Conservation (phyloP, 1,284 basidiomycete genomes). For the Ceratobasidium theobromae region DNA sequence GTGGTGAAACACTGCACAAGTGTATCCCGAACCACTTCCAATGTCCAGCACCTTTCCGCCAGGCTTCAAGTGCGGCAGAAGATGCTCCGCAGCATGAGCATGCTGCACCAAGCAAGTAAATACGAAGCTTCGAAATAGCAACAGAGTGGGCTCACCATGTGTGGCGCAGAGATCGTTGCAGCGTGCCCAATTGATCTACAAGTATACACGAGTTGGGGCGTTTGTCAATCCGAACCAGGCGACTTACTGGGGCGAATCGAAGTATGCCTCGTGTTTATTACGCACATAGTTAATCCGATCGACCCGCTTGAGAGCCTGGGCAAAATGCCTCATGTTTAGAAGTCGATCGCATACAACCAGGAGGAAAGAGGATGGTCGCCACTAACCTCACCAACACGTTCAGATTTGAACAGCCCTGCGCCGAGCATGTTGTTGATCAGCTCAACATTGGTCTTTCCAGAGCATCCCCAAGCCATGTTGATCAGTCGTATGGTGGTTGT, state of each 20-base stretch:
- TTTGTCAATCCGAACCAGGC: constrained; percentile 5
- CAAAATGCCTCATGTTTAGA: constrained; percentile 5
- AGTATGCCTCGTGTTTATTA: constrained; percentile 59
- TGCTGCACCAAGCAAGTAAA: constrained; percentile 53
- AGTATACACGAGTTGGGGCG: not conserved
- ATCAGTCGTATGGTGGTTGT: not conserved
- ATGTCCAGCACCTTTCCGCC: constrained; percentile 79
- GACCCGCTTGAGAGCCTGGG: constrained; percentile 68
- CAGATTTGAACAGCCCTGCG: constrained; percentile 58
- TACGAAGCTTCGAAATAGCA: not conserved
- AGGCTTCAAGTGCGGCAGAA: constrained; percentile 68
- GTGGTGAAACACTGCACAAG: constrained; percentile 74
- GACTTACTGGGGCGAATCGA: constrained; percentile 75
- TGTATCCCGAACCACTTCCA: constrained; percentile 77
- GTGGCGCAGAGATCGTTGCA: constrained; percentile 88
- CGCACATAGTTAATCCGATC: constrained; percentile 75
- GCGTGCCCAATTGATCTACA: constrained; percentile 70
- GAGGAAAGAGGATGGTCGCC: not conserved
- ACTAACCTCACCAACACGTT: constrained; percentile 51
- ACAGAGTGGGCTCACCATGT: constrained; percentile 61
- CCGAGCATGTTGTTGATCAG: constrained; percentile 67
- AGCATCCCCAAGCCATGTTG: constrained; percentile 80
- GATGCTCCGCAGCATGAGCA: constrained; percentile 74
- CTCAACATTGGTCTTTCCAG: constrained; percentile 66
- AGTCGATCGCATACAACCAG: not conserved